Evolutionary conservation across 1,139 yeast species (phyloP).

Genomic region (Meyerozyma guilliermondii): DNA sequence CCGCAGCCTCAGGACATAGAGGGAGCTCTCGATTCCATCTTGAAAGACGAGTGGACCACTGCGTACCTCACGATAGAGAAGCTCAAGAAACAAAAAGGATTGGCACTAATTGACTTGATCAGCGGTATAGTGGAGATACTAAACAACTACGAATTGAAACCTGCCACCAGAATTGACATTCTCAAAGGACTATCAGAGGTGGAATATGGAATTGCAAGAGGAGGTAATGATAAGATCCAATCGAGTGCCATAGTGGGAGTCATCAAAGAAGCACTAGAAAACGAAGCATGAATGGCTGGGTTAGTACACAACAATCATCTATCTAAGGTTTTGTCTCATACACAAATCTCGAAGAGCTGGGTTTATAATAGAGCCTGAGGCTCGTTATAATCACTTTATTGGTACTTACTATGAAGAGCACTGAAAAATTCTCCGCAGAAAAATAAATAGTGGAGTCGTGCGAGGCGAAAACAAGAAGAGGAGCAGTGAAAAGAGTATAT

Average conservation of each 20-base stretch:
- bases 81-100: slow-evolving; percentile 68
- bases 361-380: slow-evolving; percentile 3
- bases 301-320: slow-evolving; percentile 2
- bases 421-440: not conserved
- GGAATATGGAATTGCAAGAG: slow-evolving; percentile 86
- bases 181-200: slow-evolving; percentile 74
- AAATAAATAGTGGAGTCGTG: not conserved
- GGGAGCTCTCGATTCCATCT: slow-evolving; percentile 64
- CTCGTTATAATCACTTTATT: slow-evolving; percentile 2
- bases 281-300: slow-evolving; percentile 11
- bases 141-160: slow-evolving; percentile 59
- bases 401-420: not conserved
- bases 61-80: slow-evolving; percentile 60
- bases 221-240: slow-evolving; percentile 89
- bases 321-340: slow-evolving; percentile 3
- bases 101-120: slow-evolving; percentile 83
- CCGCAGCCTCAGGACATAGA: slow-evolving; percentile 88
- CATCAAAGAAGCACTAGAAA: slow-evolving; percentile 57
- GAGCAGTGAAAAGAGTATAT: too few species aligned
- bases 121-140: slow-evolving; percentile 70
- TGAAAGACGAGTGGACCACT: slow-evolving; percentile 86
- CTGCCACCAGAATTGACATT: slow-evolving; percentile 55
- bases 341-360: slow-evolving; percentile 4
- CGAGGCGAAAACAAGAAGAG: too few species aligned
- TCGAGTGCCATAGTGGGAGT: slow-evolving; percentile 88